These are phyloP conservation scores for Solanum hybrid DNA, from an alignment of 305 asterid genomes.

Conservation along the genomic window DNA sequence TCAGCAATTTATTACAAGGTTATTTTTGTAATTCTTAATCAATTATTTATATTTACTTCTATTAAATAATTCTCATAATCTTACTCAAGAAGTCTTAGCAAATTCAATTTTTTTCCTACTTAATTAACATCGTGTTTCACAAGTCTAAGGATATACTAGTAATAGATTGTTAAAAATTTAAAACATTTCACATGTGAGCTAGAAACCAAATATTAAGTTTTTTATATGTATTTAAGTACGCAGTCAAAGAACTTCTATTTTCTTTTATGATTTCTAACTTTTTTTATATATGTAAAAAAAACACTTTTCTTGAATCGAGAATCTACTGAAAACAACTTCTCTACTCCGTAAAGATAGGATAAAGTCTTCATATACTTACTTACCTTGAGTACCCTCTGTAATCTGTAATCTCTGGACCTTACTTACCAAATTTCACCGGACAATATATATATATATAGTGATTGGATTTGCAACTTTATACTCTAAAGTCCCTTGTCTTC, in stretches of 20 bases:
- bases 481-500: not conserved
- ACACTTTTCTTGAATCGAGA: not conserved
- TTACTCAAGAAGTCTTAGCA: not conserved
- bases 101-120: not conserved
- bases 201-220: not conserved
- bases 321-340: not conserved
- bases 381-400: not conserved
- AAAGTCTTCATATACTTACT: not conserved
- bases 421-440: not conserved
- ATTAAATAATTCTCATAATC: not conserved
- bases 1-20: not conserved
- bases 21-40: not conserved
- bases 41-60: not conserved
- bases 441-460: not conserved
- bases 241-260: no score
- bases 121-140: not conserved
- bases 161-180: not conserved
- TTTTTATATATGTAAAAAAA: not conserved
- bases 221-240: not conserved
- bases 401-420: no score
- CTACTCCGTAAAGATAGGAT: not conserved
- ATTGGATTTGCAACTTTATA: not conserved
- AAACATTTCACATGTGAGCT: not conserved
- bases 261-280: not conserved
- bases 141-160: not conserved